A percentile compares a stretch with the other conserved stretches of the same genome.
Evolutionary conservation across 495 filamentous ascomycete genomes (phyloP).

Genomic region (Annulohypoxylon bovei): DNA sequence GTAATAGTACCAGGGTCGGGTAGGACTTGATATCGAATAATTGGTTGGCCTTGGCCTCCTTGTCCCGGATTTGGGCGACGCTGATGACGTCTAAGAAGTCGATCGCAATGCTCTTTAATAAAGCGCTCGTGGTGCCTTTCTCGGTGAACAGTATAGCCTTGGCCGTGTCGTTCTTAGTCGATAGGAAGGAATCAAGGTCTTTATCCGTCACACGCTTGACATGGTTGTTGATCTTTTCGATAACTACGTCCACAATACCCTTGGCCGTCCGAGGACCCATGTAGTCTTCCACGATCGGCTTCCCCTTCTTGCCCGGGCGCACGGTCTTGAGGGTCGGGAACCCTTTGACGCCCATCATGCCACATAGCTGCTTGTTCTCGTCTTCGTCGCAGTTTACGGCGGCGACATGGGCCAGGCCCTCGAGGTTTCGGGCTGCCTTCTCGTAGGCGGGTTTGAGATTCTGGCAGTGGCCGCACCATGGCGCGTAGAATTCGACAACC

Average conservation of each 20-base stretch:
- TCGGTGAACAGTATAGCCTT: constrained; percentile 96
- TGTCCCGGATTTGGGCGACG: constrained; percentile 87
- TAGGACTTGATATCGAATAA: constrained; percentile 80
- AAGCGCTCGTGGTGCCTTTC: constrained; percentile 85
- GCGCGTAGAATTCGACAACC: constrained; percentile 86
- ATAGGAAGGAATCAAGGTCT: constrained; percentile 79
- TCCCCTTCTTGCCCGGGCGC: constrained; percentile 78
- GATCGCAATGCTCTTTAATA: constrained; percentile 85
- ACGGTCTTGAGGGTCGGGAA: constrained; percentile 98
- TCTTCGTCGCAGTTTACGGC: constrained; percentile 97
- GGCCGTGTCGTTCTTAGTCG: constrained; percentile 73
- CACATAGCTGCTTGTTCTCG: constrained; percentile 88
- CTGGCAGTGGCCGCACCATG: constrained; percentile 96
- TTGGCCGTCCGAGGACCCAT: constrained; percentile 82
- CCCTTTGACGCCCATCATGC: constrained; percentile 88
- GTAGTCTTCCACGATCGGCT: constrained; percentile 92
- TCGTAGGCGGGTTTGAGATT: constrained; percentile 96
- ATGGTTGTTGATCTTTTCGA: constrained; percentile 88
- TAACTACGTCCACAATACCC: constrained; percentile 86
- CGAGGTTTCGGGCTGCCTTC: constrained; percentile 87
- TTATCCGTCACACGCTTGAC: constrained; percentile 84
- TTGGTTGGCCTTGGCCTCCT: constrained; percentile 75
- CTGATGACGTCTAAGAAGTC: constrained; percentile 87
- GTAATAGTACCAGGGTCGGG: constrained; percentile 83
- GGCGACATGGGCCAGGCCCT: constrained; percentile 91